Evolutionary conservation across 768 basidiomycete species (phyloP).

Genomic region (Bullera alba): DNA sequence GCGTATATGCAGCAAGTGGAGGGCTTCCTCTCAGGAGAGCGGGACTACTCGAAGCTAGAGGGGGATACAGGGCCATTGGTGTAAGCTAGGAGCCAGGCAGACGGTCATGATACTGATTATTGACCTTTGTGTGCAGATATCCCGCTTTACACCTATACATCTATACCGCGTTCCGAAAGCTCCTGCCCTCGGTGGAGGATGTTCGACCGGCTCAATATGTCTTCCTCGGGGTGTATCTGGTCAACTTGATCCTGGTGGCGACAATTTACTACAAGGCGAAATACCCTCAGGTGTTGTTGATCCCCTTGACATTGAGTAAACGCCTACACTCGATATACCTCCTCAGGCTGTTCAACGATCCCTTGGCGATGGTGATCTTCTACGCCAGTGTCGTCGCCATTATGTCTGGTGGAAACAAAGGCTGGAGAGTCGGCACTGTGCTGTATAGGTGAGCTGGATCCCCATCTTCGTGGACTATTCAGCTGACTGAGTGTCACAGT

Average conservation of each 20-base stretch:
- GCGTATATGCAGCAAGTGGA: conserved; percentile 89
- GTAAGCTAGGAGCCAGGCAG: conserved; percentile 51
- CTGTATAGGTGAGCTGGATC: conserved; percentile 69
- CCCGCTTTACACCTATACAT: conserved; percentile 88
- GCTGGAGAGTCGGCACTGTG: conserved; percentile 42
- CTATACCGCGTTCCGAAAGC: conserved; percentile 61
- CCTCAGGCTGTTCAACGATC: conserved; percentile 89
- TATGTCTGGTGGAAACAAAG: conserved; percentile 56
- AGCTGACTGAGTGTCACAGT: conserved; percentile 46
- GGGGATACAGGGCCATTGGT: conserved; percentile 92
- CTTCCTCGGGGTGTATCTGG: conserved; percentile 67
- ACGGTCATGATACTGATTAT: not conserved
- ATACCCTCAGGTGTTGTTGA: conserved; percentile 30
- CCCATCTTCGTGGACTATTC: not conserved
- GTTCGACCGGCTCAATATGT: conserved; percentile 66
- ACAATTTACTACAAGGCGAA: conserved; percentile 55
- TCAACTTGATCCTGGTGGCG: conserved; percentile 59
- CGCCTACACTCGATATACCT: conserved; percentile 88
- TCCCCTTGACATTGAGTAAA: conserved; percentile 75
- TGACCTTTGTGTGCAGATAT: conserved; percentile 57
- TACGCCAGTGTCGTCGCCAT: conserved; percentile 61
- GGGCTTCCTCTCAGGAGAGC: conserved; percentile 69
- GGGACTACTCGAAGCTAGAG: conserved; percentile 69
- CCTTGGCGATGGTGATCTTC: conserved; percentile 56
- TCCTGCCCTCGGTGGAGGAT: conserved; percentile 53